Conservation (phyloP, 164 flowering plant genomes). For the Macadamia tetraphylla region DNA sequence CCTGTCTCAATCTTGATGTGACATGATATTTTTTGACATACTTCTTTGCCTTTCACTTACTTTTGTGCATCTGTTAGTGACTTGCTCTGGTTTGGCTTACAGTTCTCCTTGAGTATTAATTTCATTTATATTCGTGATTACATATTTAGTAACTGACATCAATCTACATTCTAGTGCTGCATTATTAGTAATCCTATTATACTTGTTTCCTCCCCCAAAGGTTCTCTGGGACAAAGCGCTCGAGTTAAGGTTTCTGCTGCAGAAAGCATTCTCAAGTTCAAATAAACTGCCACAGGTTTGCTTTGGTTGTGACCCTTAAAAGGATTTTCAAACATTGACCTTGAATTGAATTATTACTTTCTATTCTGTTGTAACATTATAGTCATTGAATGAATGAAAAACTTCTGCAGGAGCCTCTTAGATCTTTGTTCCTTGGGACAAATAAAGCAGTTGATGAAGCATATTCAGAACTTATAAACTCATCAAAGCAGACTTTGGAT, state of each 20-base stretch:
- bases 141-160: neutral
- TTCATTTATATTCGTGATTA: neutral
- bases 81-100: neutral
- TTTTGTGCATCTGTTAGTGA: neutral
- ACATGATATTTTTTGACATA: neutral
- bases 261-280: conserved; percentile 68
- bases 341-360: neutral
- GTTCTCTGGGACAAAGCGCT: conserved; percentile 85
- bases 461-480: conserved; percentile 54
- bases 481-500: conserved; percentile 63
- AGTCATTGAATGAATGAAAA: neutral
- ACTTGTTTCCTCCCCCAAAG: conserved; percentile 24
- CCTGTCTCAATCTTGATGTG: neutral
- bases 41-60: neutral
- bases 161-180: neutral
- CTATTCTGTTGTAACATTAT: neutral
- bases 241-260: conserved; percentile 78
- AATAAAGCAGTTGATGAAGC: conserved; percentile 44
- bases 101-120: neutral
- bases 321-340: neutral
- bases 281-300: conserved; percentile 82
- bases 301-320: conserved; percentile 1
- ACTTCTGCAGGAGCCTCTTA: conserved; percentile 57
- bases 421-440: conserved; percentile 50
- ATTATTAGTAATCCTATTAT: neutral